Percentiles rank a stretch among this genome's conserved stretches.
Conservation (phyloP, 2,329 filamentous ascomycete species). For the Fusarium irregulare region DNA sequence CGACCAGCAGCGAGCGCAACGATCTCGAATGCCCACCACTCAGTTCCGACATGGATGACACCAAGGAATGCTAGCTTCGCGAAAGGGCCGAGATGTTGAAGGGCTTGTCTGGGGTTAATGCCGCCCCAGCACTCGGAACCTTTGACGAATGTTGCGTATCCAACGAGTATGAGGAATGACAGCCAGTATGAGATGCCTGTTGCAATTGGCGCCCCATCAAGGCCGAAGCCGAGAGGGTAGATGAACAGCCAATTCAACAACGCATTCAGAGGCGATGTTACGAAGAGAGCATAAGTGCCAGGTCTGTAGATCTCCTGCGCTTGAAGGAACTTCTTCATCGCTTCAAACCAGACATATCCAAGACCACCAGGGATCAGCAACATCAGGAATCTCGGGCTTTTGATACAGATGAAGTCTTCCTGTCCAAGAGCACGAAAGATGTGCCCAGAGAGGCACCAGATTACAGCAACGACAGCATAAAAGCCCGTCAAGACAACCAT, state of each 20-base stretch:
- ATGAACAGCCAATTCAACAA: slow-evolving; percentile 85
- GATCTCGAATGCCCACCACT: slow-evolving; percentile 97
- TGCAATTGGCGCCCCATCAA: slow-evolving; percentile 83
- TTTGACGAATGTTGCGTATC: slow-evolving; percentile 76
- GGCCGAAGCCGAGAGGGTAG: slow-evolving; percentile 75
- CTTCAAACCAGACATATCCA: slow-evolving; percentile 89
- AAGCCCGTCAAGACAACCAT: slow-evolving; percentile 78
- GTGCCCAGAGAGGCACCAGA: slow-evolving; percentile 81
- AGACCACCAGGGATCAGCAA: slow-evolving; percentile 83
- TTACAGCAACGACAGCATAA: slow-evolving; percentile 76
- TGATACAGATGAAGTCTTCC: slow-evolving; percentile 78
- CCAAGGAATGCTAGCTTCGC: slow-evolving; percentile 79
- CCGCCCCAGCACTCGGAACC: slow-evolving; percentile 86
- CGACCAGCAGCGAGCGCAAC: slow-evolving; percentile 84
- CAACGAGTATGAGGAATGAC: slow-evolving; percentile 79
- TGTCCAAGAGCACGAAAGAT: slow-evolving; percentile 81
- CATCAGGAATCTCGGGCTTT: slow-evolving; percentile 78
- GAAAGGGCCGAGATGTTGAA: slow-evolving; percentile 77
- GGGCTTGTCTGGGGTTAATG: slow-evolving; percentile 68
- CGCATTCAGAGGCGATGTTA: slow-evolving; percentile 85
- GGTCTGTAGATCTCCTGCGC: slow-evolving; percentile 89
- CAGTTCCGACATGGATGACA: slow-evolving; percentile 85
- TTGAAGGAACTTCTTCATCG: slow-evolving; percentile 87
- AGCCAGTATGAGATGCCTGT: slow-evolving; percentile 89
- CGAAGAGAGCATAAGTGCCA: slow-evolving; percentile 82